Conservation (phyloP, 345 rosid species). For the Citrus sp. region DNA sequence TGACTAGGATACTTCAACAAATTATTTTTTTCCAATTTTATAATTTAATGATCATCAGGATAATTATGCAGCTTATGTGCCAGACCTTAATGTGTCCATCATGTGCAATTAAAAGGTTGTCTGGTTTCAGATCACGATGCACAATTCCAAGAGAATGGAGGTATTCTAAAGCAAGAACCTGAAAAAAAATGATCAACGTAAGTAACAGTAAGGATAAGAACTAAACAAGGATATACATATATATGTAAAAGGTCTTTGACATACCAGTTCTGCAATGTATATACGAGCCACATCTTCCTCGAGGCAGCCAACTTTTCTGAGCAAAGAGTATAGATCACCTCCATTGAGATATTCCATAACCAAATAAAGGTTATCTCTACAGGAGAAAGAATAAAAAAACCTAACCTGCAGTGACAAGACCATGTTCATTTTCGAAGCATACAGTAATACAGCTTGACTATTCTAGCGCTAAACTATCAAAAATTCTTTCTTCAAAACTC, state of each 20-base stretch:
- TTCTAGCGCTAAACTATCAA: not conserved
- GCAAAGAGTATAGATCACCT: constrained; percentile 78
- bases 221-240: constrained; percentile 3
- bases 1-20: not conserved
- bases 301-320: constrained; percentile 77
- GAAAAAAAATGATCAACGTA: constrained; percentile 6
- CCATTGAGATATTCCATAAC: constrained; percentile 94
- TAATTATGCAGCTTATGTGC: constrained; percentile 17
- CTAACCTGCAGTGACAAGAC: constrained; percentile 60
- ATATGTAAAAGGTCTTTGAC: constrained; percentile 23
- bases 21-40: not conserved
- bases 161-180: constrained; percentile 92
- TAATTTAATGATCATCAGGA: not conserved
- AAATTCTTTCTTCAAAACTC: not conserved
- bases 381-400: constrained; percentile 78
- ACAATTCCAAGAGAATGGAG: constrained; percentile 75
- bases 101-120: constrained; percentile 75
- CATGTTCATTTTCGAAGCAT: constrained; percentile 1
- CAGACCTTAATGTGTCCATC: constrained; percentile 89
- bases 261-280: constrained; percentile 81
- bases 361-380: constrained; percentile 85
- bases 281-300: constrained; percentile 73
- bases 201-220: constrained; percentile 6
- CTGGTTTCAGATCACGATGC: constrained; percentile 86
- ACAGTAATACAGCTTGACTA: constrained; percentile 1